Percentiles rank a stretch among this genome's conserved stretches.
Evolutionary conservation across 106 monocot genomes (phyloP).

Genomic region (Dendrobium catenatum): DNA sequence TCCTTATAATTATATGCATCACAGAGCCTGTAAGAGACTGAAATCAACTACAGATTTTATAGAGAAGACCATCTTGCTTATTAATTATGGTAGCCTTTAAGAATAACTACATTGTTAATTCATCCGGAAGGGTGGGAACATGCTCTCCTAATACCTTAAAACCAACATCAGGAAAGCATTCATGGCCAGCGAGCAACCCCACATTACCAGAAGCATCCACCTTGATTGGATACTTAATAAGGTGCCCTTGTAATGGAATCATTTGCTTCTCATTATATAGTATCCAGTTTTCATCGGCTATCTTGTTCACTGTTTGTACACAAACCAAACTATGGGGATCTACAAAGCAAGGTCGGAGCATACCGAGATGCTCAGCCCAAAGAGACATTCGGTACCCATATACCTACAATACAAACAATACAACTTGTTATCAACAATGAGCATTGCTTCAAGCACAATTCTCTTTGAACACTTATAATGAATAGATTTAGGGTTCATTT

Average conservation of each 20-base stretch:
- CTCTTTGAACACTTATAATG: no score
- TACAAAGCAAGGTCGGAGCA: constrained; percentile 28
- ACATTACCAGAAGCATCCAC: constrained; percentile 46
- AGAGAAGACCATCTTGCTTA: no score
- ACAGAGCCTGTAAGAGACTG: no score
- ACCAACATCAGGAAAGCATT: constrained; percentile 64
- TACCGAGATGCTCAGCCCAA: constrained; percentile 64
- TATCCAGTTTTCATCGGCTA: constrained; percentile 53
- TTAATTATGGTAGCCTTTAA: no score
- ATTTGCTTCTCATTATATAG: constrained; percentile 26
- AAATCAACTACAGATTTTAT: no score
- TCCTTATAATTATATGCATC: no score
- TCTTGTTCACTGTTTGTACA: constrained; percentile 41
- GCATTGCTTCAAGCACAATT: no score
- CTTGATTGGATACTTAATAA: constrained; percentile 58
- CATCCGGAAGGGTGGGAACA: background rate
- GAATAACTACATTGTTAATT: background rate
- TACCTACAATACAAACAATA: constrained; percentile 17
- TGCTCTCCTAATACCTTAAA: constrained; percentile 38
- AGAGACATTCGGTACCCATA: constrained; percentile 70
- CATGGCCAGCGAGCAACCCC: constrained; percentile 25
- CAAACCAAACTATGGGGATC: constrained; percentile 40
- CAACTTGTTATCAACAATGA: no score
- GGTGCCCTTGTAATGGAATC: constrained; percentile 38
- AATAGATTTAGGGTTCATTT: no score